Base-by-base conservation (phyloP, 1,139 yeast genomes). In the Suhomyces atakaporum region DNA sequence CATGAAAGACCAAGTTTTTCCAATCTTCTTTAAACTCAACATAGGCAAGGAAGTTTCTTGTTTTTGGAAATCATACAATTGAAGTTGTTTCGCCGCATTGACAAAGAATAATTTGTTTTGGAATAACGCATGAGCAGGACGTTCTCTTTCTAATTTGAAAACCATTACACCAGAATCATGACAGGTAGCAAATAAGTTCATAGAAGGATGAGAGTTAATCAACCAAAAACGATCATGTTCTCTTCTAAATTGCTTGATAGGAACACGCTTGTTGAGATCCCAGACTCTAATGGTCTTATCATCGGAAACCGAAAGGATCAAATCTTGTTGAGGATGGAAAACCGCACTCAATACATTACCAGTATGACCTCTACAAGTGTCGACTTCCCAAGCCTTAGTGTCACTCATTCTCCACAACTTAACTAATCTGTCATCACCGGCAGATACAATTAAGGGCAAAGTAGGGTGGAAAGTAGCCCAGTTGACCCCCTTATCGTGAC, bases 391-490 rank as follows among this genome's bases (percentile, higher is more conserved):
- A 21, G 98, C 98, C 65, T 90, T 89, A 25, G 95, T 84, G 53
- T 94, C 97, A 55, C 90, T 84, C 97, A 90, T 89, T 64, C 98
- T 79, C 98, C 98, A 94, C 50, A 94, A 73, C 64, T 92, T 92
- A 38, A 94, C 87, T 47, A 92, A 81, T 50, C 98, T 79, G 61
- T 94, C 98, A 60, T 94, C 99, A 59, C 96, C 95, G 51, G 94
- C 96, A 20, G 97, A 88, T 10, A 90, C 95, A 60, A 94, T 89
- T 54, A 92, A 75, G 6, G 98, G 98, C 57, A 89, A 73, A 14
- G 95, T 89, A 31, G 98, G 98, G 59, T 94, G 99, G 79, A 94
- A 94, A 19, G 95, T 73, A 19, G 97, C 98, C 95, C 95, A 92
- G 60, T 94, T 92, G 54, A 94, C 98, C 54, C 97, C 98, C 59